Evolutionary conservation across 2,329 filamentous ascomycete genomes (phyloP).

Genomic region (Sordariomycetes sp.): DNA sequence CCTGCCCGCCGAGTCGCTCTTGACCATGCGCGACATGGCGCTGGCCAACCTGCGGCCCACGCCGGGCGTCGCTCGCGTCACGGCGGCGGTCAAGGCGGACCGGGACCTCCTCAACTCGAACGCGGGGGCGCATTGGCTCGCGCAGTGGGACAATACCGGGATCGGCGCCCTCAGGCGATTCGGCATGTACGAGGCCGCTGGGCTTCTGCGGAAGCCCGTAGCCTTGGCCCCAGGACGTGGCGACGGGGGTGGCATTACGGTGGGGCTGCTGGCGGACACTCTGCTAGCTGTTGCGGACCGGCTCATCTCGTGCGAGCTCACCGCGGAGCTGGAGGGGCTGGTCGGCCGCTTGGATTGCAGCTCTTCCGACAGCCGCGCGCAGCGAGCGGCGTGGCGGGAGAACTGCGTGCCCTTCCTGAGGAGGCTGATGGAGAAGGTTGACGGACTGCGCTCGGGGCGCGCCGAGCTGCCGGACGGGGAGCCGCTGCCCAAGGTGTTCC

Average conservation of each 20-base stretch:
- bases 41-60: slow-evolving; percentile 14
- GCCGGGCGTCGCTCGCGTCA: slow-evolving; percentile 12
- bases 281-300: background rate
- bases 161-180: slow-evolving; percentile 1
- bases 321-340: background rate
- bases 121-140: slow-evolving; percentile 18
- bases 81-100: slow-evolving; percentile 12
- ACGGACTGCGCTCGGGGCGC: background rate
- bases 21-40: slow-evolving; percentile 8
- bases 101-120: slow-evolving; percentile 14
- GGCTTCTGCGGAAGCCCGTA: background rate
- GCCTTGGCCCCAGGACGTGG: background rate
- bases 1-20: slow-evolving; percentile 6
- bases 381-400: background rate
- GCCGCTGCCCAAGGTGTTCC: slow-evolving; percentile 3
- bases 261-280: background rate
- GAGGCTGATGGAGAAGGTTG: background rate
- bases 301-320: background rate
- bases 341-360: background rate
- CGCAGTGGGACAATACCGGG: slow-evolving; percentile 9
- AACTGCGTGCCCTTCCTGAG: background rate
- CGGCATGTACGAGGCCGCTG: background rate
- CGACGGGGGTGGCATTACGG: background rate
- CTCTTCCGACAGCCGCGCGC: background rate
- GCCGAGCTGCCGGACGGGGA: background rate